These are phyloP conservation scores for Phlebiopsis gigantea DNA, from an alignment of 768 basidiomycete genomes.

Conservation along the genomic window DNA sequence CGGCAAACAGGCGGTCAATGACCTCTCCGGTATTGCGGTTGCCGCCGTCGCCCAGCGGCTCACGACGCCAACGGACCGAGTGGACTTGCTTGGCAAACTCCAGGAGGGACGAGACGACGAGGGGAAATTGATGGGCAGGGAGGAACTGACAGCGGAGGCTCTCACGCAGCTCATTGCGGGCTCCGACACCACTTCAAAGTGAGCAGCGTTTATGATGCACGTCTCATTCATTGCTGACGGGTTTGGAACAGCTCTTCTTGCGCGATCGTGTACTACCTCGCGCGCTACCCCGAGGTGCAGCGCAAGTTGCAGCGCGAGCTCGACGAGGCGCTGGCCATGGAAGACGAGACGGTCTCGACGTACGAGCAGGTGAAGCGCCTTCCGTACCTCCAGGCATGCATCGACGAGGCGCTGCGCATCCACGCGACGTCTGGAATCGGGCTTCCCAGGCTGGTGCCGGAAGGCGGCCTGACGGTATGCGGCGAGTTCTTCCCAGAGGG, in stretches of 20 bases:
- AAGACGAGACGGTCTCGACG: slow-evolving; percentile 58
- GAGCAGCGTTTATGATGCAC: slow-evolving; percentile 38
- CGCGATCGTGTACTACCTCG: slow-evolving; percentile 83
- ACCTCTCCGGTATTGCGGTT: slow-evolving; percentile 74
- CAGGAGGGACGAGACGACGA: slow-evolving; percentile 71
- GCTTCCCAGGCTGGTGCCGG: slow-evolving; percentile 73
- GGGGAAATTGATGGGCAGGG: slow-evolving; percentile 76
- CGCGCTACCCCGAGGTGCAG: slow-evolving; percentile 58
- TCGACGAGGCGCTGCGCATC: slow-evolving; percentile 79
- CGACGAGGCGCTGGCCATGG: slow-evolving; percentile 48
- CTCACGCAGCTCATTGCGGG: slow-evolving; percentile 84
- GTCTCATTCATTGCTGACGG: slow-evolving; percentile 4
- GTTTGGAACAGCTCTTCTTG: slow-evolving; percentile 64
- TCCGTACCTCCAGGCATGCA: slow-evolving; percentile 80
- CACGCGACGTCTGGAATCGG: slow-evolving; percentile 85
- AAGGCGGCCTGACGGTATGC: slow-evolving; percentile 60
- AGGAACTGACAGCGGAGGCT: slow-evolving; percentile 86
- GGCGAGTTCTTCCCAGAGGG: slow-evolving; percentile 65
- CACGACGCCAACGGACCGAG: slow-evolving; percentile 60
- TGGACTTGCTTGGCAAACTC: slow-evolving; percentile 78
- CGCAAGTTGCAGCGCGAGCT: slow-evolving; percentile 74
- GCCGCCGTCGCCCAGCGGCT: slow-evolving; percentile 62
- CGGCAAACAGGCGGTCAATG: slow-evolving; percentile 61
- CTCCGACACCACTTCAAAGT: slow-evolving; percentile 93
- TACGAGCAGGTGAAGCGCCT: slow-evolving; percentile 68